phyloP scores from a whole-genome alignment of 1,284 basidiomycete species.

The Paramarasmius palmivorus region DNA sequence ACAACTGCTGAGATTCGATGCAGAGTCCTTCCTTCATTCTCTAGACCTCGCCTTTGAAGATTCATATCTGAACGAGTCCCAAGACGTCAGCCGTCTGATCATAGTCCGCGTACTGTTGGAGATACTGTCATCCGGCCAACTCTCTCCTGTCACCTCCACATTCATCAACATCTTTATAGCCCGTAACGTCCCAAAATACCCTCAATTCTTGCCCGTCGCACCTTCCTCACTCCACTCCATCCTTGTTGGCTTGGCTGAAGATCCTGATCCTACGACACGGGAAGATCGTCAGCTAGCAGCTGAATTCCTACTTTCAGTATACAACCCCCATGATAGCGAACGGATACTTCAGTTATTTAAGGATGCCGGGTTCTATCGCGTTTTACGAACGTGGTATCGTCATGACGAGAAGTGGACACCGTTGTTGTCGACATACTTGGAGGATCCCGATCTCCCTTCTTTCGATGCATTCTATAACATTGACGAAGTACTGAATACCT shows the following conservation, averaged over 20 bases:
- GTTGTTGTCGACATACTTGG: slow-evolving; percentile 72
- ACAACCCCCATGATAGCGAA: slow-evolving; percentile 81
- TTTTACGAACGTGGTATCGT: slow-evolving; percentile 80
- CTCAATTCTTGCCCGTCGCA: slow-evolving; percentile 80
- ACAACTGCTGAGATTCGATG: slow-evolving; percentile 84
- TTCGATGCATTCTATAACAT: slow-evolving; percentile 66
- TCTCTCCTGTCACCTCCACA: slow-evolving; percentile 67
- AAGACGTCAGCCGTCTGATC: slow-evolving; percentile 73
- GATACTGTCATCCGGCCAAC: slow-evolving; percentile 57
- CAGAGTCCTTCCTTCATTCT: slow-evolving; percentile 93
- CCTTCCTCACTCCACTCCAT: slow-evolving; percentile 74
- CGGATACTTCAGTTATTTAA: slow-evolving; percentile 74
- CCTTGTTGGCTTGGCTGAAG: slow-evolving; percentile 76
- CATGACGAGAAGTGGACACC: slow-evolving; percentile 78
- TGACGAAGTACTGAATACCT: slow-evolving; percentile 58
- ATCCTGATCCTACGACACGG: slow-evolving; percentile 71
- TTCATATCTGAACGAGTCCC: slow-evolving; percentile 77
- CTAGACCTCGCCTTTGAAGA: slow-evolving; percentile 97
- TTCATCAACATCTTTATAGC: slow-evolving; percentile 96
- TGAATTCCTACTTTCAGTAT: slow-evolving; percentile 93
- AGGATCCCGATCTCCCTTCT: slow-evolving; percentile 70
- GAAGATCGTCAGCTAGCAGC: slow-evolving; percentile 95
- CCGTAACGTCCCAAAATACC: slow-evolving; percentile 95
- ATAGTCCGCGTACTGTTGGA: slow-evolving; percentile 89
- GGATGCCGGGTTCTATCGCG: slow-evolving; percentile 86